Conservation (phyloP, 2,329 filamentous ascomycete genomes). For the Scorias spongiosa region DNA sequence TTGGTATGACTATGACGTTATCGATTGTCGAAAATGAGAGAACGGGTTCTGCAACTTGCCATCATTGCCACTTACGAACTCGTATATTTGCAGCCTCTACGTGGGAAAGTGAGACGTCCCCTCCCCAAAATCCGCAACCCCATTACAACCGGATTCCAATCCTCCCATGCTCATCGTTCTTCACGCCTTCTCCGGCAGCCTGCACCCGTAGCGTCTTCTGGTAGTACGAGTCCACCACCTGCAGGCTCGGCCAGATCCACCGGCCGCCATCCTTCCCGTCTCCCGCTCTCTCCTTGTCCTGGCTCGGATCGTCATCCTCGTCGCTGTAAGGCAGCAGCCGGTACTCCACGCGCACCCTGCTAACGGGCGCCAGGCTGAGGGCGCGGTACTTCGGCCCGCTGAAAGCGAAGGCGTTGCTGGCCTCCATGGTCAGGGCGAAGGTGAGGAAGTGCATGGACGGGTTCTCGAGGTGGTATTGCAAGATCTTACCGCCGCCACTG, state of each 20-base stretch:
- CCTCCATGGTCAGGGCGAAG: conserved; percentile 84
- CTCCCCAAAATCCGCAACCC: too few relatives aligned
- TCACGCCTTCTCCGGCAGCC: conserved; percentile 61
- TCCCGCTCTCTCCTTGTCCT: conserved; percentile 12
- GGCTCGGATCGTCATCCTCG: conserved; percentile 1
- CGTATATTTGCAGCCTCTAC: too few relatives aligned
- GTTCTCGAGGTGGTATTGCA: conserved; percentile 71
- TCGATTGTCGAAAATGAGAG: too few relatives aligned
- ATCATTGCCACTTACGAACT: too few relatives aligned
- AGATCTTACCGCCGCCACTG: conserved; percentile 17
- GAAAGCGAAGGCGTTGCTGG: conserved; percentile 84
- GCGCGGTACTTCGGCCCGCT: conserved; percentile 71
- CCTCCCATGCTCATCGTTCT: conserved; percentile 37
- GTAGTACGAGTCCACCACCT: conserved; percentile 81
- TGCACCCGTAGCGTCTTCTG: conserved; percentile 76
- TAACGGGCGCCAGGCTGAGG: conserved; percentile 69
- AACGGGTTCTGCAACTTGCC: too few relatives aligned
- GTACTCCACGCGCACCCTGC: conserved; percentile 58
- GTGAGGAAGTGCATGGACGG: conserved; percentile 88
- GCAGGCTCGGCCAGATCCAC: conserved; percentile 59
- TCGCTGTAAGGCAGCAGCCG: conserved; percentile 37
- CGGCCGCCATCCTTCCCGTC: conserved; percentile 25
- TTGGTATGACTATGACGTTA: too few relatives aligned
- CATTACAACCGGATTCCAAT: conserved; percentile 9
- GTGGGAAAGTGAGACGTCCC: too few relatives aligned